Base-by-base conservation (phyloP, 352 stramenopile genomes). In the Phytophthora tentaculata region DNA sequence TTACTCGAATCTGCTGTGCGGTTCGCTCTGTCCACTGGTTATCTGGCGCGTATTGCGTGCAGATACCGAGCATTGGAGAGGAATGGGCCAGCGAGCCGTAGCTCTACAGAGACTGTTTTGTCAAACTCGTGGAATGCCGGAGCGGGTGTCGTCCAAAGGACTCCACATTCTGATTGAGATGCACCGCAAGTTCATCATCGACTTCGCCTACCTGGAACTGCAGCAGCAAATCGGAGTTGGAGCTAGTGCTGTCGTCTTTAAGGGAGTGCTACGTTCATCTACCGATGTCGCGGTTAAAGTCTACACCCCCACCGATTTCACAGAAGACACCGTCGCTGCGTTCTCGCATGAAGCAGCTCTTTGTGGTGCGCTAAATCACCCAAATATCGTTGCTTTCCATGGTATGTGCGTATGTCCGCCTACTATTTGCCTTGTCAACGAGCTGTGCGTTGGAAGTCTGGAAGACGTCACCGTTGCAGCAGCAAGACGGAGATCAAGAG, bases 101-200 rank as follows among this genome's bases (percentile, higher is more conserved):
- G 69, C 69, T 1, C 61, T 88, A 3, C 81, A 90, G 26, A 49
- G 68, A 41, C 56, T 83, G 35, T 83, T 84, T 48, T 77, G 73
- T 20, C 77, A 88, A 68, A 76, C 76, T 17, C 79, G 74, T 16
- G 74, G 73, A 28, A 65, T 88, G 10, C 68, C 67, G 0, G 80
- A 90, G 52, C 77, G 79, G 8, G 69, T 88, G 2, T 90, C 80
- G 16, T 85, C 80, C 3, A 73, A 87, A 17, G 80, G 81, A 1
- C 73, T 90, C 9, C 82, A 90, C 35, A 74, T 90, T 39, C 69
- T 90, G 54, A 88, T 89, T 39, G 79, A 89, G 56, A 89, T 89
- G 81, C 80, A 90, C 50, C 80, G 82, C 57, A 89, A 89, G 64
- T 83, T 84, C 64, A 85, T 90, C 58, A 88, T 90, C 41, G 82